Percentiles rank a stretch among this genome's conserved stretches.
These are phyloP conservation scores for Diplodia mutila DNA, from an alignment of 2,329 filamentous ascomycete species.

Conservation along the genomic window DNA sequence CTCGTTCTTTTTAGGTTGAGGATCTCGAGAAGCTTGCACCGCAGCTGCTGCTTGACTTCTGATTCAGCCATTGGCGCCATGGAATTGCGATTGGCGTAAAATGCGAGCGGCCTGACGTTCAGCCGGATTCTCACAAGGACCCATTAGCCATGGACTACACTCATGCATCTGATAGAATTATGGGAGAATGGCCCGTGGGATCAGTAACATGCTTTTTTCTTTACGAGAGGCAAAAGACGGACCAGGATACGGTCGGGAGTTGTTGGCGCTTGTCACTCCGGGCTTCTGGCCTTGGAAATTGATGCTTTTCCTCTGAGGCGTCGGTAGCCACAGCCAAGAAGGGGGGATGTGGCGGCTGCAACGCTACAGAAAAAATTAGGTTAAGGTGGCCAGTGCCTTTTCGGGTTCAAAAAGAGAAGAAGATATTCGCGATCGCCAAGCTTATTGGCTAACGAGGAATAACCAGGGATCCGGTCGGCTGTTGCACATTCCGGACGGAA, in stretches of 20 bases:
- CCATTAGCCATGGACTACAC: not conserved
- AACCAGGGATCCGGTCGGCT: not conserved
- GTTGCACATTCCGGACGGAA: conserved; percentile 6
- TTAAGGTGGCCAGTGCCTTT: not conserved
- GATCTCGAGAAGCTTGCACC: conserved; percentile 87
- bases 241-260: not conserved
- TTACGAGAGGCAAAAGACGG: not conserved
- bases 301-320: conserved; percentile 9
- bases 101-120: not conserved
- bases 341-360: not conserved
- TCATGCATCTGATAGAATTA: not conserved
- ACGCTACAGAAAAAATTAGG: not conserved
- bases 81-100: not conserved
- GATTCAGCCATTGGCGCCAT: conserved; percentile 18
- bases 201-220: conserved; percentile 14
- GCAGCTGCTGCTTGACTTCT: conserved; percentile 86
- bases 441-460: conserved; percentile 2
- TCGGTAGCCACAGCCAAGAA: conserved; percentile 2
- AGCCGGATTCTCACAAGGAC: not conserved
- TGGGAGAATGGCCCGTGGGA: not conserved
- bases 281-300: not conserved
- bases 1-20: conserved; percentile 63
- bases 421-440: not conserved
- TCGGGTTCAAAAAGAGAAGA: not conserved
- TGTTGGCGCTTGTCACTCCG: not conserved